Base-by-base conservation (phyloP, 495 filamentous ascomycete species). In the Tuber calosporum region DNA sequence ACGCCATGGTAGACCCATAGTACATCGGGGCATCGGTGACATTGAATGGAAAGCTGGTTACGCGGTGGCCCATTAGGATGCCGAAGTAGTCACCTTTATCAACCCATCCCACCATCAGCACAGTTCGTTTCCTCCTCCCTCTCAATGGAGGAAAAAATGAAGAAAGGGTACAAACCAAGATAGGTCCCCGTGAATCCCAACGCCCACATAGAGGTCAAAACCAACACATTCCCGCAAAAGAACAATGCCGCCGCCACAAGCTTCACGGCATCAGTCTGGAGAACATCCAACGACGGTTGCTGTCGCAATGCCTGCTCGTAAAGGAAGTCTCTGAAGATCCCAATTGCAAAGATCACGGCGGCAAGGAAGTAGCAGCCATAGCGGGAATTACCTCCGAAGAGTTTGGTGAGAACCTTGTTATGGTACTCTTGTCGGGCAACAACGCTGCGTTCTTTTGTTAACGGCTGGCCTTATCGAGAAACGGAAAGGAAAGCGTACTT, bases 171-270 rank as follows among this genome's bases (percentile, higher is more conserved):
- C 45, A 26, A 75, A 71, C 79, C 79, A 38, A 99, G 86, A 82
- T 97, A 99, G 76, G 95, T 99, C 72, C 95, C 96, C 15, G 95
- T 98, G 74, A 99, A 86, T 66, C 95, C 95, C n/a, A 99, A 87
- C 39, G 89, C 91, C 88, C 89, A 97, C 85, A 96, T 98, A 74
- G 89, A 92, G 40, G 89, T 89, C 26, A 98, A 82, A 38, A 99
- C 95, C 26, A 99, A 88, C 71, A 91, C 83, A 80, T 97, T 97
- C 66, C 95, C 96, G 53, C 85, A 72, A 66, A 86, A 86, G 77
- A 98, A 86, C 58, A 97, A 86, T 15, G 83, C 85, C 71, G 89
- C 91, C 58, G 90, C 92, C 30, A 90, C 81, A 73, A 84, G 84
- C 58, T 87, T 86, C 45, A 87, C 84, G 58, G 84, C 75, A 1